A percentile compares a stretch with the other conserved stretches of the same genome.
phyloP scores from a whole-genome alignment of 2,329 filamentous ascomycete genomes.

The Colletotrichum coccodes region DNA sequence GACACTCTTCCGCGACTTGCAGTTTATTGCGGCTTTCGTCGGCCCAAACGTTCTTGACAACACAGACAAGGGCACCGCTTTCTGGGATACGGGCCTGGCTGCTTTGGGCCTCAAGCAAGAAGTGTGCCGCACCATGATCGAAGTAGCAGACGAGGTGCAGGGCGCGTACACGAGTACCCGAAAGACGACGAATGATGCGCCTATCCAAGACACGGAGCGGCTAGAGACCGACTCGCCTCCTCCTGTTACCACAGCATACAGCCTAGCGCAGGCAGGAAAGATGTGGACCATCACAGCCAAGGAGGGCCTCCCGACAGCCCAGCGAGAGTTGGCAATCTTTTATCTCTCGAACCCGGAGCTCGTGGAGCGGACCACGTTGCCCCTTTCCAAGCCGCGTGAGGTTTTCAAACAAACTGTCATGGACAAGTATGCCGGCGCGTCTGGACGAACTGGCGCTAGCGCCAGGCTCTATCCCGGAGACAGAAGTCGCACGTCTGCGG shows the following conservation, averaged over 20 bases:
- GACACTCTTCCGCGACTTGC: conserved; percentile 83
- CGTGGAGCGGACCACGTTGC: conserved; percentile 81
- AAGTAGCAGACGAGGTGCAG: conserved; percentile 66
- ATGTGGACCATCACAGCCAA: conserved; percentile 96
- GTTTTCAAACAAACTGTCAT: conserved; percentile 92
- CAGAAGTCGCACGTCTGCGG: conserved; percentile 21
- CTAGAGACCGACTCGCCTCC: conserved; percentile 47
- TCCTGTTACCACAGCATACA: conserved; percentile 69
- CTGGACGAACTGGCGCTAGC: conserved; percentile 33
- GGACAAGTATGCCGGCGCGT: conserved; percentile 67
- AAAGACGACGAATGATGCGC: conserved; percentile 50
- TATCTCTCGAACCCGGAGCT: conserved; percentile 93
- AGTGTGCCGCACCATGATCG: conserved; percentile 81
- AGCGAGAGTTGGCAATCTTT: conserved; percentile 92
- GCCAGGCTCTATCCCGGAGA: conserved; percentile 35
- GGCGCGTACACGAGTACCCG: conserved; percentile 73
- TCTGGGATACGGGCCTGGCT: conserved; percentile 89
- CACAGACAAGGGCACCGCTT: conserved; percentile 78
- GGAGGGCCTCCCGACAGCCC: conserved; percentile 87
- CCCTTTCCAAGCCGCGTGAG: conserved; percentile 84
- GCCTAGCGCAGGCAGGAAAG: conserved; percentile 81
- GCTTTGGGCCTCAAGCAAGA: conserved; percentile 90
- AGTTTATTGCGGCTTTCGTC: conserved; percentile 77
- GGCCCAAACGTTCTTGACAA: conserved; percentile 69
- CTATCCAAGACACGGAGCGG: conserved; percentile 35